Percentiles rank a stretch among this genome's conserved stretches.
Conservation (phyloP, 2,329 filamentous ascomycete species). For the Calonectria pteridis region DNA sequence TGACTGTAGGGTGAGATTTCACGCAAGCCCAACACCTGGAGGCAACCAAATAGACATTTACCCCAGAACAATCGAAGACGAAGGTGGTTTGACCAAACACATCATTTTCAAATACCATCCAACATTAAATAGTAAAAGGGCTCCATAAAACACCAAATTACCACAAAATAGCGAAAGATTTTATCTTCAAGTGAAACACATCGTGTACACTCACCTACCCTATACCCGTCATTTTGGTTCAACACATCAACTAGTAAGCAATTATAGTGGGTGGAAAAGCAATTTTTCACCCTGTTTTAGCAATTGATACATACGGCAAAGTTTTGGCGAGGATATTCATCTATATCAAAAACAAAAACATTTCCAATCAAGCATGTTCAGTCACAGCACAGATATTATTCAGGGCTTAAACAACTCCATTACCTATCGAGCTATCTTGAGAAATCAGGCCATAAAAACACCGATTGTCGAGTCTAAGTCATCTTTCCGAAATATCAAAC, state of each 20-base stretch:
- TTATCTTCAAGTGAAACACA: no score
- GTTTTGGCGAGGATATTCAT: not conserved
- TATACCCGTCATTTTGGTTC: not conserved
- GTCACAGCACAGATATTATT: not conserved
- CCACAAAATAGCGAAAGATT: not conserved
- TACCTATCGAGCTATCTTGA: slow-evolving; percentile 23
- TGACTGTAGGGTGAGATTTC: not conserved
- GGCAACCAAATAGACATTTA: no score
- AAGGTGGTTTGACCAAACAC: no score
- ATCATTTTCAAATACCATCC: no score
- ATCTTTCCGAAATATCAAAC: slow-evolving; percentile 21
- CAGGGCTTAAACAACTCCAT: slow-evolving; percentile 22
- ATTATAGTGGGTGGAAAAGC: not conserved
- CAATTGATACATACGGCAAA: not conserved
- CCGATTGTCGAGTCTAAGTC: slow-evolving; percentile 24
- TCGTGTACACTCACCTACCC: not conserved
- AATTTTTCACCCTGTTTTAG: no score
- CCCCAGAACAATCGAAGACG: no score
- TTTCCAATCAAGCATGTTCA: not conserved
- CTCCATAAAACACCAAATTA: not conserved
- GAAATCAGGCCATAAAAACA: slow-evolving; percentile 20
- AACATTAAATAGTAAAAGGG: no score
- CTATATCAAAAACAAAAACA: not conserved
- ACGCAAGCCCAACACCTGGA: not conserved
- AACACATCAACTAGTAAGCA: not conserved